phyloP scores from a whole-genome alignment of 139 green algal genomes.

The Zygnema cylindricum region DNA sequence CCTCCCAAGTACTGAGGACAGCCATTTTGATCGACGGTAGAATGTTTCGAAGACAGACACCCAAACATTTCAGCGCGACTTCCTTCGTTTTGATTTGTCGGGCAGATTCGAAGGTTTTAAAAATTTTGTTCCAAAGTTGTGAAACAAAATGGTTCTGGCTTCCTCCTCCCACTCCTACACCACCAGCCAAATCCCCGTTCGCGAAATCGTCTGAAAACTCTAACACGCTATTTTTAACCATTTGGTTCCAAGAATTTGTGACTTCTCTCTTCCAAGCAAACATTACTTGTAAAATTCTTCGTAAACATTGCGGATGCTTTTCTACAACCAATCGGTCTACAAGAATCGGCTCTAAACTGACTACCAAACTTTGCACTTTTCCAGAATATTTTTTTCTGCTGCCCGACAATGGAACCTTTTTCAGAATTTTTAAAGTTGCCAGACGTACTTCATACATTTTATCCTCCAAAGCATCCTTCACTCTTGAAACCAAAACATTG shows the following conservation, averaged over 20 bases:
- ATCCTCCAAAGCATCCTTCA: constrained; percentile 5
- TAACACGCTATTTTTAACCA: not conserved
- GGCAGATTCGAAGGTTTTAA: constrained; percentile 5
- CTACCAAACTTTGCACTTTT: not conserved
- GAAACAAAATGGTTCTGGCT: too few species aligned
- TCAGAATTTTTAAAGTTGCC: constrained; percentile 2
- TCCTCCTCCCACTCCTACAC: not conserved
- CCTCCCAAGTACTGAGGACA: not conserved
- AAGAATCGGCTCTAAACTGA: not conserved
- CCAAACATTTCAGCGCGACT: constrained; percentile 44
- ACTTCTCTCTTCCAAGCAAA: constrained; percentile 9
- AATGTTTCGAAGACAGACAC: constrained; percentile 34
- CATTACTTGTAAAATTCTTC: constrained; percentile 25
- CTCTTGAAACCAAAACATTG: not conserved
- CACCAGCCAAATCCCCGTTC: not conserved
- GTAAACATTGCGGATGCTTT: constrained; percentile 29
- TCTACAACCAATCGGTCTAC: constrained; percentile 14
- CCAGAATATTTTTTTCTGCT: not conserved
- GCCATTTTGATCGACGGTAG: not conserved
- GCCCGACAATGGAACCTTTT: not conserved
- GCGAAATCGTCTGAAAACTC: not conserved
- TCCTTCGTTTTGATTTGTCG: constrained; percentile 46
- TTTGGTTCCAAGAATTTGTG: not conserved
- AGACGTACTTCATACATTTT: constrained; percentile 33
- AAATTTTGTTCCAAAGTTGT: constrained; percentile 45